Evolutionary conservation across 176 grass and related monocot species (phyloP), one percentile per base, ranked within the genome.

Genomic region (Juncus inflexus): DNA sequence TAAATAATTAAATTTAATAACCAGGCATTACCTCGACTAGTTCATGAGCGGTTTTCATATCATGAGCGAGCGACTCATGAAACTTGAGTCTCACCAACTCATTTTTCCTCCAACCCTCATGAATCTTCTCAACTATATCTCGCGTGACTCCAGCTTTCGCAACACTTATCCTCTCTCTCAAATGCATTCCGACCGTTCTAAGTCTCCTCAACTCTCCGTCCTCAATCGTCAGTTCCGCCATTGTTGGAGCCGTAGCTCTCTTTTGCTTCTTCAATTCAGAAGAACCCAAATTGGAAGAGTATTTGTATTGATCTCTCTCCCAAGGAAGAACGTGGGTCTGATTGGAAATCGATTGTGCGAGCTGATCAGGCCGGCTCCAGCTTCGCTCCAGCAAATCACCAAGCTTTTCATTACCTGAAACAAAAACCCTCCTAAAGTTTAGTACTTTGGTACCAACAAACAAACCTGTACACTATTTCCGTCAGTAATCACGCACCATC

Each of bases 21-120:
- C 2, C 6, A 70, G 38, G 9, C 58, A 78, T 41, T 9, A 97
- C 92, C 92, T 97, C 85, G 10, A 97, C 92, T 12, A 97, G 87
- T 66, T 91, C 85, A 60, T 97, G 92, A 13, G 84, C 92, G 0
- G 82, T 97, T 66, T 79, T 91, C 92, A 97, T 97, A 65, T 97
- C 87, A 62, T 89, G 74, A 12, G 84, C 85, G 15, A 97, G 83
- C 57, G 80, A 75, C 80, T 97, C 92, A 3, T 97, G 87, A 74
- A 97, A 97, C 76, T 97, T 97, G 61, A 97, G 84, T 1, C 87
- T 77, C 40, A 91, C 92, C 19, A 97, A 61, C 60, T 97, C 92
- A 3, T 79, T 83, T 71, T 91, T 97, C 87, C 92, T 83, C 92
- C 92, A 97, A 2, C 73, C 82, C n/a, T 91, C 92, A 52, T 97